A percentile compares a stretch with the other conserved stretches of the same genome.
Conservation (phyloP, 129 eudicot species). For the Scalesia atractyloides region DNA sequence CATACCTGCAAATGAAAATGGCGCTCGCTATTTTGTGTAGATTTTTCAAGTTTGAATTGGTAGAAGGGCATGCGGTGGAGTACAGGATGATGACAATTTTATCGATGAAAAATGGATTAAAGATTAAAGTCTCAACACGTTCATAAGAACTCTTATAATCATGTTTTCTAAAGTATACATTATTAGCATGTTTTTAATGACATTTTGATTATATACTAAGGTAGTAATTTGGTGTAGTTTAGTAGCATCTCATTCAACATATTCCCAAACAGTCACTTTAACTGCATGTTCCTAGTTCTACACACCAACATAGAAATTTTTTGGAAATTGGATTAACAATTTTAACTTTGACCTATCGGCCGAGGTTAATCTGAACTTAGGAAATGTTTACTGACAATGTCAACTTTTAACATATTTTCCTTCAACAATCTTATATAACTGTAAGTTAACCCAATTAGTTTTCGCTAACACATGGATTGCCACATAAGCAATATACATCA, state of each 20-base stretch:
- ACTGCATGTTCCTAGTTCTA: too few species aligned
- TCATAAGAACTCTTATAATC: slow-evolving; percentile 29
- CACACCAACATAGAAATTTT: too few species aligned
- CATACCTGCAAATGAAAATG: slow-evolving; percentile 97
- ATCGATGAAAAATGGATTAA: slow-evolving; percentile 81
- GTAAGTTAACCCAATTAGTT: too few species aligned
- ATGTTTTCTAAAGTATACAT: not conserved
- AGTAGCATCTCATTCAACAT: too few species aligned
- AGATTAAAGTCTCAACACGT: slow-evolving; percentile 59
- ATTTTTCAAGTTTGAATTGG: slow-evolving; percentile 78
- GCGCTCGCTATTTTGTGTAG: slow-evolving; percentile 87
- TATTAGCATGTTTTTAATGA: slow-evolving; percentile 7
- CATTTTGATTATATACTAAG: slow-evolving; percentile 25
- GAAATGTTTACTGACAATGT: too few species aligned
- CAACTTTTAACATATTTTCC: too few species aligned
- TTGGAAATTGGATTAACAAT: slow-evolving; percentile 32
- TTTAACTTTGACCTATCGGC: too few species aligned
- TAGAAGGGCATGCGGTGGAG: slow-evolving; percentile 74
- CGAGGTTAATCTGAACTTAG: too few species aligned
- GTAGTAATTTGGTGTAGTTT: slow-evolving; percentile 33
- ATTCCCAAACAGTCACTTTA: too few species aligned
- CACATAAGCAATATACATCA: too few species aligned
- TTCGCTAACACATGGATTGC: too few species aligned
- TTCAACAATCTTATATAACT: too few species aligned
- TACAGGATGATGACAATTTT: slow-evolving; percentile 95